Evolutionary conservation across 2,329 filamentous ascomycete species (phyloP), one percentile per base, ranked within the genome.

Genomic region (Pseudocercospora macadamiae): DNA sequence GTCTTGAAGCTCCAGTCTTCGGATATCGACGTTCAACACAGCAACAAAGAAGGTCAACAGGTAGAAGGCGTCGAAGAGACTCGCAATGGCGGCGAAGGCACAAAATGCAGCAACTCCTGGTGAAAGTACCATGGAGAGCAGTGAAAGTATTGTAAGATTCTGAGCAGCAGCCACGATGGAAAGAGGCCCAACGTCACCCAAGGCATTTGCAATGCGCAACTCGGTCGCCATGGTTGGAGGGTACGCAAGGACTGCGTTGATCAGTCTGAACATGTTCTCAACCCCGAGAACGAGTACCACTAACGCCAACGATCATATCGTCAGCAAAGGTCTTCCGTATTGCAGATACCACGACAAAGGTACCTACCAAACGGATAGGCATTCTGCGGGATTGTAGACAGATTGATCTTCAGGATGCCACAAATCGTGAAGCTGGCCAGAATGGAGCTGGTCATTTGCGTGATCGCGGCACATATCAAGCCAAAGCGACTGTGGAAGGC

Each of bases 401-500:
- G 77, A 68, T 93, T 88, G 67, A 93, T 84, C 62, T 88, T 87
- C 63, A 91, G 82, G 45, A 91, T 81, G 30, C 89, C 89, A 69
- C 90, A 93, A 34, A 93, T 80, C 0, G 89, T 91, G 68, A 93
- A 90, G 73, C 89, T 92, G 3, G 89, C 90, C 74, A 90, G 81
- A 67, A 92, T 86, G 14, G 89, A 90, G 30, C 90, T 83, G 2
- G 83, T 70, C 71, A 80, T 78, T 66, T 93, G 89, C 0, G 81
- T 82, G 59, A 88, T 77, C 44, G 91, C 86, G 0, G 89, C 89
- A 25, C 89, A 74, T 48, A 91, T 86, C 52, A 93, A 77, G 28
- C 90, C 90, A 39, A 89, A 75, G 68, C 86, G 86, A 36, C 89
- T 92, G 73, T 91, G 92, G 69, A 93, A 84, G 14, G 89, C 89